Percentiles rank a stretch among this genome's conserved stretches.
Evolutionary conservation across 1,284 basidiomycete species (phyloP).

Genomic region (Leccinum fallax): DNA sequence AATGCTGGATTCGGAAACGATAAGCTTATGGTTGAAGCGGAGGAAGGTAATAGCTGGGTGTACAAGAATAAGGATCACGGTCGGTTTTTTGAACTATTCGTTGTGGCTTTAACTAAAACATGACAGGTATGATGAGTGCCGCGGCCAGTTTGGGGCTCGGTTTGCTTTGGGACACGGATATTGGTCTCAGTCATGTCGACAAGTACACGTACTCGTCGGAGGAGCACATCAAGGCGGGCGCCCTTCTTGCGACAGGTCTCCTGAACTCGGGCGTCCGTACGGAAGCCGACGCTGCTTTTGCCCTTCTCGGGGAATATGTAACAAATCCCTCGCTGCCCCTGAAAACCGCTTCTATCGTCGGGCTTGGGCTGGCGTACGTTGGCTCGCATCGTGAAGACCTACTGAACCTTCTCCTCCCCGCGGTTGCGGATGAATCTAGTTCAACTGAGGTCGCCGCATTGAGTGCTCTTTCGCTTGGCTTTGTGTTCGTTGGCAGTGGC

Average conservation of each 20-base stretch:
- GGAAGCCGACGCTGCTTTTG: slow-evolving; percentile 93
- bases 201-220: slow-evolving; percentile 97
- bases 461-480: slow-evolving; percentile 88
- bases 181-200: slow-evolving; percentile 93
- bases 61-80: slow-evolving; percentile 99
- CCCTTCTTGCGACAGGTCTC: slow-evolving; percentile 93
- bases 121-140: slow-evolving; percentile 91
- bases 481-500: slow-evolving; percentile 94
- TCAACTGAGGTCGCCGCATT: slow-evolving; percentile 92
- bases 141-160: slow-evolving; percentile 93
- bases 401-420: slow-evolving; percentile 75
- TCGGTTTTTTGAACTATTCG: slow-evolving; percentile 34
- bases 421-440: slow-evolving; percentile 77
- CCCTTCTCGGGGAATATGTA: slow-evolving; percentile 89
- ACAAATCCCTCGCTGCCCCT: slow-evolving; percentile 86
- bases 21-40: slow-evolving; percentile 95
- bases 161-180: slow-evolving; percentile 96
- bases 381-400: slow-evolving; percentile 92
- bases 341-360: slow-evolving; percentile 88
- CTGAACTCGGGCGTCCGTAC: slow-evolving; percentile 89
- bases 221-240: slow-evolving; percentile 98
- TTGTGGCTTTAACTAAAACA: slow-evolving; percentile 10
- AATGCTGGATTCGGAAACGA: slow-evolving; percentile 99
- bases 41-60: slow-evolving; percentile 97
- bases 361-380: slow-evolving; percentile 91